Percentiles rank a stretch among this genome's conserved stretches.
Evolutionary conservation across 306 rosid genomes (phyloP).

Genomic region (Dalbergia cochinchinensis): DNA sequence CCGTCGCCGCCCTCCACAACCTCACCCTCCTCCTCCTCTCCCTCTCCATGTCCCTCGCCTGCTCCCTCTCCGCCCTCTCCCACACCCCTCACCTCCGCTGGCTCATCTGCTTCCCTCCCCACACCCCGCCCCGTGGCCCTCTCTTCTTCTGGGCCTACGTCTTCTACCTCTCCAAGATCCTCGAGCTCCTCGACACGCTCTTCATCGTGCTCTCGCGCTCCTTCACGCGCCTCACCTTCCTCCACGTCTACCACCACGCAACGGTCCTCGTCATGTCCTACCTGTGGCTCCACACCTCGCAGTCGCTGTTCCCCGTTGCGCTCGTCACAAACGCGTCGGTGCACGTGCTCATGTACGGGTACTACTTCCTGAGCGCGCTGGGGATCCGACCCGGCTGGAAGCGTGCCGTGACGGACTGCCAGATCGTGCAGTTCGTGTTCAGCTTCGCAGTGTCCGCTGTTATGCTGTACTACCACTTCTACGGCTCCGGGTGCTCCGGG

Average conservation of each 20-base stretch:
- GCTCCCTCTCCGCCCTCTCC: conserved; percentile 57
- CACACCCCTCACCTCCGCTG: conserved; percentile 55
- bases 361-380: conserved; percentile 67
- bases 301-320: conserved; percentile 84
- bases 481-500: conserved; percentile 71
- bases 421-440: conserved; percentile 78
- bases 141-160: conserved; percentile 95
- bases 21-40: conserved; percentile 73
- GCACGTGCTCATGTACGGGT: conserved; percentile 86
- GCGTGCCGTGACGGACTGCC: conserved; percentile 75
- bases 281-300: conserved; percentile 74
- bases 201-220: conserved; percentile 71
- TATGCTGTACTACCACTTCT: conserved; percentile 73
- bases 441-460: conserved; percentile 74
- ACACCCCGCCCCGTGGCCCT: conserved; percentile 69
- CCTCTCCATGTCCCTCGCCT: conserved; percentile 65
- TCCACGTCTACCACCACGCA: conserved; percentile 95
- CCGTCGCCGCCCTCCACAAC: conserved; percentile 70
- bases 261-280: conserved; percentile 80
- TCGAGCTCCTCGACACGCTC: conserved; percentile 79
- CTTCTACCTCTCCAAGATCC: conserved; percentile 87
- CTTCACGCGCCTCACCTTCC: conserved; percentile 73
- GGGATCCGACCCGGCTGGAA: conserved; percentile 85
- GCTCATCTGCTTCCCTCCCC: conserved; percentile 70
- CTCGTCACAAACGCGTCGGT: conserved; percentile 78